Evolutionary conservation across 2,329 filamentous ascomycete genomes (phyloP), one percentile per base, ranked within the genome.

Genomic region (Neocucurbitaria cava): DNA sequence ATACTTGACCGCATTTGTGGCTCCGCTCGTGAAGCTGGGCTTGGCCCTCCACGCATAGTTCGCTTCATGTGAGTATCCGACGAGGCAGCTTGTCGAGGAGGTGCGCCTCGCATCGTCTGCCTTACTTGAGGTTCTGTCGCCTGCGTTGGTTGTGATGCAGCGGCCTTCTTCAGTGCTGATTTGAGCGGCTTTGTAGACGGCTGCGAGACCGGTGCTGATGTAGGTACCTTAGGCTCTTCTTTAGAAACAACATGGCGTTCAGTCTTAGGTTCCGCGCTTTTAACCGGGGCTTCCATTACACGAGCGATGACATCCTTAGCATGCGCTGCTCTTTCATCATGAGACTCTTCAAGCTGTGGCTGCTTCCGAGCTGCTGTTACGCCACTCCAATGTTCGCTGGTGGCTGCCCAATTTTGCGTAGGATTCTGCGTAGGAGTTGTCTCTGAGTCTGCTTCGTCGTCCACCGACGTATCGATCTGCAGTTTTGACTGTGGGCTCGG

Each of bases 321-420:
- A 36, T 51, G 51, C 4, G 54, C 20, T 18, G 21, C 24, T 26
- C 38, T 28, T 33, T 54, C 41, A 11, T 18, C 15, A 26, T 42
- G 2, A 8, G 43, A 65, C 64, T 33, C 57, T 11, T 54, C 28
- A 7, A 31, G 26, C 9, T 47, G 40, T 10, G 59, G 31, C 33
- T 57, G 83, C 39, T 87, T 84, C 66, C 87, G 85, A 28, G 89
- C 83, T 1, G 81, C 78, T 7, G 83, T 87, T 6, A 92, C 74
- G 46, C 85, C 84, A 57, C 83, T 86, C 89, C 89, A 92, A 64
- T 89, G 91, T 0, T 84, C 78, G 65, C 89, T 89, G 15, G 87
- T 84, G 48, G 84, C 81, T 57, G 87, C 85, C 90, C 89, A 92
- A 49, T 89, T 85, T 56, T 81, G 77, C n/a, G 57, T 54, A 3